Conservation (phyloP, 2,329 filamentous ascomycete species). For the Purpureocillium lavendulum region DNA sequence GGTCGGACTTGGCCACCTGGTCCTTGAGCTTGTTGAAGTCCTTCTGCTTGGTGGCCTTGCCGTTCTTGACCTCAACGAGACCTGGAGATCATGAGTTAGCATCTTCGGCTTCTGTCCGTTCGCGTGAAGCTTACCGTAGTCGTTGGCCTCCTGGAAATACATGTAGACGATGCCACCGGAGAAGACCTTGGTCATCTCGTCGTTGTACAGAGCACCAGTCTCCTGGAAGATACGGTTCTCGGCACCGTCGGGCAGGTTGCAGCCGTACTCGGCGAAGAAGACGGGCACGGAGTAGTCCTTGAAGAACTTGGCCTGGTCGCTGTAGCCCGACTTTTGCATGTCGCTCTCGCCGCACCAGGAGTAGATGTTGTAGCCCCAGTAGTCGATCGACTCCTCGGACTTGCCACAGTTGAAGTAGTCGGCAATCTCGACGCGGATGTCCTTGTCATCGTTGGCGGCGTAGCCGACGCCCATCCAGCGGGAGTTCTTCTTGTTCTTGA, state of each 20-base stretch:
- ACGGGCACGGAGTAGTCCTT: constrained; percentile 81
- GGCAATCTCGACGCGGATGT: constrained; percentile 73
- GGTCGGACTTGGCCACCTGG: constrained; percentile 59
- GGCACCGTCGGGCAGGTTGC: constrained; percentile 59
- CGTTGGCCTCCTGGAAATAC: constrained; percentile 88
- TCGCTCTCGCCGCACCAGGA: constrained; percentile 91
- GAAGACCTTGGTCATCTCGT: constrained; percentile 78
- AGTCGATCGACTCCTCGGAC: constrained; percentile 66
- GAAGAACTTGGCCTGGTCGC: constrained; percentile 79
- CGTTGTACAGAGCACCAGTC: constrained; percentile 70
- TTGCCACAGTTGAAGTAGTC: constrained; percentile 90
- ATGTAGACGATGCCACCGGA: constrained; percentile 98
- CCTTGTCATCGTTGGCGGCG: constrained; percentile 85
- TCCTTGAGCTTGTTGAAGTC: constrained; percentile 69
- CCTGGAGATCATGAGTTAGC: constrained; percentile 32
- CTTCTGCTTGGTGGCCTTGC: constrained; percentile 54
- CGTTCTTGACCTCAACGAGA: constrained; percentile 54
- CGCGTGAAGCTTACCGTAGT: constrained; percentile 57
- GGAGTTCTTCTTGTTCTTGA: constrained; percentile 71
- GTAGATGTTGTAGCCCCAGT: constrained; percentile 99
- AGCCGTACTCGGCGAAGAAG: constrained; percentile 99
- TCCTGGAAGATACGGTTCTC: constrained; percentile 75
- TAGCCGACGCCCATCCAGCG: constrained; percentile 86
- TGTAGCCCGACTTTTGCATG: constrained; percentile 70
- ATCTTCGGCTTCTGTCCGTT: neutral